Evolutionary conservation across 805 yeast species (phyloP), one percentile per base, ranked within the genome.

Genomic region (Cyberlindnera mycetangii): DNA sequence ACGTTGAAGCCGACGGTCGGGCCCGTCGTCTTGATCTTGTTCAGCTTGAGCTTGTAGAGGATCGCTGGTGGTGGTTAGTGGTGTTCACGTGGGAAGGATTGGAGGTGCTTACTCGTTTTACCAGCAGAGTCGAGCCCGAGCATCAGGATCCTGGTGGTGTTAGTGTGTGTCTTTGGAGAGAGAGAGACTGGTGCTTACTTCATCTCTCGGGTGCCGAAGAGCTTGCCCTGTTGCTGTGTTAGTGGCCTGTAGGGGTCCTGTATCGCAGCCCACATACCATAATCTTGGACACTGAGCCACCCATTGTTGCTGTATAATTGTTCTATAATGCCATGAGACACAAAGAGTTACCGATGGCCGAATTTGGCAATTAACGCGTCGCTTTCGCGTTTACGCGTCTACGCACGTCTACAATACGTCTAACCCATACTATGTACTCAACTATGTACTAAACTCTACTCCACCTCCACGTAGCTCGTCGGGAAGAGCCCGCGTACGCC

Each of bases 1-100:
- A 87, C 93, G 66, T 90, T 90, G 70, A 90, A 90, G 2, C 97
- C 97, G 18, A 89, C 95, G 0, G 96, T 90, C 18, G 97, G 97
- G 5, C 89, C 93, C 0, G 96, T 86, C 34, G 86, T 80, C 49
- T 75, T 75, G 43, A 85, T 76, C 58, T 78, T 86, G 47, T 90
- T 89, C 49, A 85, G 68, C 62, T 87, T 87, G 58, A 89, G 70
- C 64, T 86, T 87, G 70, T 89, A 89, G 40, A 89, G 74, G 47
- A 89, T 87, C 10, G 96, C 49, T 46, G 19, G 7, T 5, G 20
- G 20, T 16, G 34, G 10, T 7, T 18, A 28, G 22, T 37, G 37
- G 36, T 37, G 21, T 10, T 14, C 4, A 10, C n/a, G 7, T 17
- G 20, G 20, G 20, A 11, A 8, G 17, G 18, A 12, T 19, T 25